Evolutionary conservation across 345 rosid species (phyloP).

Genomic region (Acer yangbiense): DNA sequence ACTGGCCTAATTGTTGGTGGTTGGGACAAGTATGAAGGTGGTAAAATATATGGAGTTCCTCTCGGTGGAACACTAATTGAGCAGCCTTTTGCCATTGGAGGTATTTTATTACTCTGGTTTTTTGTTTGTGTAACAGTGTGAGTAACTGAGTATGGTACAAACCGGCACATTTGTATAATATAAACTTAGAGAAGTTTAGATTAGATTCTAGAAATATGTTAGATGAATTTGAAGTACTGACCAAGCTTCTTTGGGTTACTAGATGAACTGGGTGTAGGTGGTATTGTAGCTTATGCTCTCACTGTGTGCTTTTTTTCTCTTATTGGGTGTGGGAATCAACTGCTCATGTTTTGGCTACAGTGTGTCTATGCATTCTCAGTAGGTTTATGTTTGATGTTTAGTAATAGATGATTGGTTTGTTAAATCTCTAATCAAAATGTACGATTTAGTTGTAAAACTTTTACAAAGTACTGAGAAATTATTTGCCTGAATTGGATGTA

Average conservation of each 20-base stretch:
- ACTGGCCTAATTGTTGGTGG: conserved; percentile 98
- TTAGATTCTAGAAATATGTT: background rate
- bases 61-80: conserved; percentile 94
- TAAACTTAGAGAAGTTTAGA: background rate
- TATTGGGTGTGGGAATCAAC: background rate
- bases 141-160: background rate
- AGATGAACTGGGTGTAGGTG: background rate
- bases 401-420: background rate
- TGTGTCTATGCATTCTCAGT: background rate
- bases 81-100: conserved; percentile 98
- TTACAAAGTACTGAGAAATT: background rate
- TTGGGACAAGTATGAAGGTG: conserved; percentile 97
- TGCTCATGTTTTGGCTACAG: background rate
- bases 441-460: background rate
- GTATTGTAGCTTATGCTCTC: background rate
- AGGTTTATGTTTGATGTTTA: background rate
- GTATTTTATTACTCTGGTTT: conserved; percentile 30
- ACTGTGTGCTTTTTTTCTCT: background rate
- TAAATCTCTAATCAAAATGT: background rate
- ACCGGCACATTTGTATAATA: background rate
- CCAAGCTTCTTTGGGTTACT: background rate
- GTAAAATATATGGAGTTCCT: conserved; percentile 92
- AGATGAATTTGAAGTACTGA: background rate
- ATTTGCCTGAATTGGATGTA: background rate
- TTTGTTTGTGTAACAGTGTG: background rate